Evolutionary conservation across 2,329 filamentous ascomycete genomes (phyloP).

Genomic region (Penicillium sp.): DNA sequence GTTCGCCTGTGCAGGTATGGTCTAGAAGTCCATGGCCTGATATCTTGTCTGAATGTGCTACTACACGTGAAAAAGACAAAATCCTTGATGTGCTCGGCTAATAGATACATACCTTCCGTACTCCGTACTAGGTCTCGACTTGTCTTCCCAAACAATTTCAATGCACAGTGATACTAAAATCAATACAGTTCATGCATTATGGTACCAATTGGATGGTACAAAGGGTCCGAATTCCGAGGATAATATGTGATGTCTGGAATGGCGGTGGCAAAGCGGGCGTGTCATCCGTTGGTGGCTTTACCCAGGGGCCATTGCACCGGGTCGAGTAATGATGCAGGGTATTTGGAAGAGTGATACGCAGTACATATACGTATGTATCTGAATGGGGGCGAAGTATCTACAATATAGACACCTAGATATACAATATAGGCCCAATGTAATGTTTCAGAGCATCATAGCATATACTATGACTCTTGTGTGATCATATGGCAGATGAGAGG

Average conservation of each 20-base stretch:
- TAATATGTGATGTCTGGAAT: background rate
- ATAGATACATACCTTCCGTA: background rate
- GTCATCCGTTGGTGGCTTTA: background rate
- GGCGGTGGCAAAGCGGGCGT: conserved; percentile 1
- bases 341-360: background rate
- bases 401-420: background rate
- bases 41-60: background rate
- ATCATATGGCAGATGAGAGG: background rate
- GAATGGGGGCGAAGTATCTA: background rate
- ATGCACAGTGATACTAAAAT: background rate
- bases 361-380: too few species aligned
- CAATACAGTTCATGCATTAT: background rate
- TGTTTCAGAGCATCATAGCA: background rate
- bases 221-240: background rate
- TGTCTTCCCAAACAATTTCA: background rate
- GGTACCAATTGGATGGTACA: background rate
- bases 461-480: background rate
- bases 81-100: background rate
- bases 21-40: too few species aligned
- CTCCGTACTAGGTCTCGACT: background rate
- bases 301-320: conserved; percentile 1
- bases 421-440: background rate
- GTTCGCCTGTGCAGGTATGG: background rate
- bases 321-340: background rate
- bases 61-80: background rate